phyloP scores from a whole-genome alignment of 176 grass and related monocot genomes.

The Olyra latifolia region DNA sequence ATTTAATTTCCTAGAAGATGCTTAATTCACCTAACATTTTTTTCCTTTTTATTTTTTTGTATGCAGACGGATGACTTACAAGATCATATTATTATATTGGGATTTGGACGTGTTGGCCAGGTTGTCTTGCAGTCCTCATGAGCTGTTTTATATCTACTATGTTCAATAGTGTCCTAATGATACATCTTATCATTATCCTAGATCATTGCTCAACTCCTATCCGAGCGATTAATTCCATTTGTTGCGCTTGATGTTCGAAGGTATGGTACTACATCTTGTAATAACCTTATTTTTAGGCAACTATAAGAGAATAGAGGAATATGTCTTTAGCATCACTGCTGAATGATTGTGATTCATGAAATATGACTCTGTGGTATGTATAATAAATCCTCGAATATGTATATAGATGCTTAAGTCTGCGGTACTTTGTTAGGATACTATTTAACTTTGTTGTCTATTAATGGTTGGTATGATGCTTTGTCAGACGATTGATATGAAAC shows the following conservation, averaged over 20 bases:
- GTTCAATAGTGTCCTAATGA: slow-evolving; percentile 4
- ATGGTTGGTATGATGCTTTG: slow-evolving; percentile 19
- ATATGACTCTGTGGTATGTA: neutral
- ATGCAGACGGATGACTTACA: slow-evolving; percentile 95
- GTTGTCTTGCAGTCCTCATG: slow-evolving; percentile 45
- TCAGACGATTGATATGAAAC: neutral
- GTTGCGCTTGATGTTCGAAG: slow-evolving; percentile 94
- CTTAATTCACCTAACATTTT: slow-evolving; percentile 14
- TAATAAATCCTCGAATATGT: slow-evolving; percentile 1
- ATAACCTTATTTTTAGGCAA: slow-evolving; percentile 19
- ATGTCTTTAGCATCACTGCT: neutral
- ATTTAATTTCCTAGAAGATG: slow-evolving; percentile 26
- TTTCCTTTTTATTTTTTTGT: slow-evolving; percentile 40
- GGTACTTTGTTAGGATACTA: neutral
- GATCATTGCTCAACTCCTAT: slow-evolving; percentile 97
- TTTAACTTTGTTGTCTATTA: slow-evolving; percentile 10
- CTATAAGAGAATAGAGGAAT: neutral
- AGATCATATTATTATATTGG: slow-evolving; percentile 98
- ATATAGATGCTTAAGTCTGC: neutral
- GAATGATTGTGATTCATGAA: slow-evolving; percentile 12
- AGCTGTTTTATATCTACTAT: slow-evolving; percentile 14
- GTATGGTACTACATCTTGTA: slow-evolving; percentile 46
- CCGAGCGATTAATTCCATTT: slow-evolving; percentile 96
- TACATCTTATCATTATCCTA: slow-evolving; percentile 29
- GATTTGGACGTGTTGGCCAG: slow-evolving; percentile 98